phyloP scores from a whole-genome alignment of 106 monocot species.

The Acanthochlamys bracteata region DNA sequence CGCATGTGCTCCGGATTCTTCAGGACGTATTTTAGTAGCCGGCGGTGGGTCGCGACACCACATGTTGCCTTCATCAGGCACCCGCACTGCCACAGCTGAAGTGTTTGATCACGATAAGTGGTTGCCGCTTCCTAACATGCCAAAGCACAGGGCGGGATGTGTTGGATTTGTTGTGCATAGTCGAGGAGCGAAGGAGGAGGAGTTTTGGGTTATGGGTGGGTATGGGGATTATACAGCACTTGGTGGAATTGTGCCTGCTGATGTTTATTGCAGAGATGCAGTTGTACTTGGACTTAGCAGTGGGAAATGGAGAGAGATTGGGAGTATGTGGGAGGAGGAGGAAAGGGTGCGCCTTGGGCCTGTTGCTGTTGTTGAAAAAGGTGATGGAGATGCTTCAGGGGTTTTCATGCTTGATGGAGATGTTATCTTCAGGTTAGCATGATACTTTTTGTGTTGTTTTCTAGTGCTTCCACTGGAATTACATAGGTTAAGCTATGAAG shows the following conservation, averaged over 20 bases:
- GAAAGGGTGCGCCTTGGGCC: constrained; percentile 62
- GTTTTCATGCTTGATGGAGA: constrained; percentile 75
- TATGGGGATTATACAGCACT: constrained; percentile 63
- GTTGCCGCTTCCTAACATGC: constrained; percentile 28
- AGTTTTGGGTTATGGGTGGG: constrained; percentile 96
- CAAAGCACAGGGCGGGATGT: constrained; percentile 51
- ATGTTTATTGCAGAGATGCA: constrained; percentile 64
- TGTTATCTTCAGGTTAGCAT: constrained; percentile 79
- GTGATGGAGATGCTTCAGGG: constrained; percentile 20
- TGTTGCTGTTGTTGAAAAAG: constrained; percentile 43
- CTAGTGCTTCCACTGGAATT: too few relatives aligned
- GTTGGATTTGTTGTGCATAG: constrained; percentile 35
- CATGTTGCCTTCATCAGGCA: constrained; percentile 54
- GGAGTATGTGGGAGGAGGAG: constrained; percentile 73
- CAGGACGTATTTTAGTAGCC: constrained; percentile 40
- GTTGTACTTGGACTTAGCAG: constrained; percentile 58
- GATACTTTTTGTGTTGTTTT: too few relatives aligned
- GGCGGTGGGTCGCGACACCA: constrained; percentile 84
- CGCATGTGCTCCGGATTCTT: constrained; percentile 38
- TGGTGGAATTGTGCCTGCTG: constrained; percentile 54
- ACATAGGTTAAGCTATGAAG: too few relatives aligned
- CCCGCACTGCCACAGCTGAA: constrained; percentile 49
- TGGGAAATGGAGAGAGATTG: constrained; percentile 68
- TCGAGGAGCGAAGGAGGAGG: constrained; percentile 25
- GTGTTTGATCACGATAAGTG: constrained; percentile 32